Evolutionary conservation across 306 rosid genomes (phyloP).

Genomic region (Trifolium subterraneum): DNA sequence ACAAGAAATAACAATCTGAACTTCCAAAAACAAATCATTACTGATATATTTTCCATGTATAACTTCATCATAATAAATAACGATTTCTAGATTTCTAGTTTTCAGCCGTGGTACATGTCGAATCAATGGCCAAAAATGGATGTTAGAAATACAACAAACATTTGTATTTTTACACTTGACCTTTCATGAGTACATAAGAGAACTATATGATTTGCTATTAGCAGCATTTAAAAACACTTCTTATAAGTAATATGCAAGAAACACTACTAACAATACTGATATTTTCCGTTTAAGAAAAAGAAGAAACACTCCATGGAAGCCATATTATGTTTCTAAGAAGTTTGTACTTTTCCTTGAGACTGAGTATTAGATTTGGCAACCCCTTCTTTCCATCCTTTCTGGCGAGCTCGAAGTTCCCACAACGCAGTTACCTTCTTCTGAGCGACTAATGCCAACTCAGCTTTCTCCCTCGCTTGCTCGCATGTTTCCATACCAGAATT

Average conservation of each 20-base stretch:
- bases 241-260: slow-evolving; percentile 41
- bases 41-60: background rate
- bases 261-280: background rate
- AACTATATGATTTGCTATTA: slow-evolving; percentile 39
- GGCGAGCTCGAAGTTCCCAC: slow-evolving; percentile 97
- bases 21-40: background rate
- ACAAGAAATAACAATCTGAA: background rate
- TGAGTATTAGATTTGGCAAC: slow-evolving; percentile 59
- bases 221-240: slow-evolving; percentile 31
- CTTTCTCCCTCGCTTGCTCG: slow-evolving; percentile 93
- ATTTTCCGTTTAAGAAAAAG: too few relatives aligned
- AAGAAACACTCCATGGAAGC: slow-evolving; percentile 33
- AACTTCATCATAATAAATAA: slow-evolving; percentile 22
- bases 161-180: slow-evolving; percentile 51
- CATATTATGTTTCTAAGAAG: slow-evolving; percentile 48
- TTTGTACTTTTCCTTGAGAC: slow-evolving; percentile 69
- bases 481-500: slow-evolving; percentile 99
- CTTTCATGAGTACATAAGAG: slow-evolving; percentile 39
- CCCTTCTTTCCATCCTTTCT: slow-evolving; percentile 97
- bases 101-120: slow-evolving; percentile 42
- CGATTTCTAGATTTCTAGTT: slow-evolving; percentile 34
- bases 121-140: slow-evolving; percentile 40
- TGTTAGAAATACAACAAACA: slow-evolving; percentile 37
- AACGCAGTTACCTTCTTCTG: slow-evolving; percentile 74
- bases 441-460: slow-evolving; percentile 67